These are phyloP conservation scores for Avena sativa DNA, from an alignment of 176 grass and related monocot genomes.

Conservation along the genomic window DNA sequence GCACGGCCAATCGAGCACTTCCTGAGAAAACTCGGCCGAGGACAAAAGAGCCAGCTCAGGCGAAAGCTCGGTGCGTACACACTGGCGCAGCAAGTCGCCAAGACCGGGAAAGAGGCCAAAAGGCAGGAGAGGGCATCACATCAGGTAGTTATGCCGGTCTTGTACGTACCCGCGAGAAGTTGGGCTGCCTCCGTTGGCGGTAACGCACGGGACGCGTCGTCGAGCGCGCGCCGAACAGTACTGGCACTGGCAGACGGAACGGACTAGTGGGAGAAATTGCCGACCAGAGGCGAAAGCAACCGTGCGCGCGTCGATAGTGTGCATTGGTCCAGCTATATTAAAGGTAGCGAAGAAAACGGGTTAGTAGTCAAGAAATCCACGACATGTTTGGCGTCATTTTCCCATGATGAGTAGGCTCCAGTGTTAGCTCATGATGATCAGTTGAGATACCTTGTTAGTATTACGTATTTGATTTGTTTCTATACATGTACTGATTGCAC, in stretches of 20 bases:
- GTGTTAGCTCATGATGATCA: background rate
- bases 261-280: background rate
- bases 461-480: too few relatives aligned
- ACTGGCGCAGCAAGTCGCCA: background rate
- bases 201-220: background rate
- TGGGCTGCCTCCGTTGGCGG: background rate
- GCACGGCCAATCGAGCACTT: too few relatives aligned
- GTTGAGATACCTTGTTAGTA: background rate
- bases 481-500: background rate
- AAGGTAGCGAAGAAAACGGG: background rate
- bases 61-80: conserved; percentile 9
- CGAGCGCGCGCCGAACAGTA: background rate
- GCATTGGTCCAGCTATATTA: background rate
- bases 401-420: background rate
- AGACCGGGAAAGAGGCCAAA: background rate
- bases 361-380: background rate
- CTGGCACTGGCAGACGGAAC: too few relatives aligned
- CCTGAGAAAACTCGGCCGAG: background rate
- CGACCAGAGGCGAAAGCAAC: background rate
- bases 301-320: background rate
- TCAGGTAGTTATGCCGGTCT: background rate
- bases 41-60: background rate
- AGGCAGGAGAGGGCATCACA: background rate
- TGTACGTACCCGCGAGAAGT: background rate
- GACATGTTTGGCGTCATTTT: background rate